These are phyloP conservation scores for Mycena alexandri DNA, from an alignment of 768 basidiomycete species.

Conservation along the genomic window DNA sequence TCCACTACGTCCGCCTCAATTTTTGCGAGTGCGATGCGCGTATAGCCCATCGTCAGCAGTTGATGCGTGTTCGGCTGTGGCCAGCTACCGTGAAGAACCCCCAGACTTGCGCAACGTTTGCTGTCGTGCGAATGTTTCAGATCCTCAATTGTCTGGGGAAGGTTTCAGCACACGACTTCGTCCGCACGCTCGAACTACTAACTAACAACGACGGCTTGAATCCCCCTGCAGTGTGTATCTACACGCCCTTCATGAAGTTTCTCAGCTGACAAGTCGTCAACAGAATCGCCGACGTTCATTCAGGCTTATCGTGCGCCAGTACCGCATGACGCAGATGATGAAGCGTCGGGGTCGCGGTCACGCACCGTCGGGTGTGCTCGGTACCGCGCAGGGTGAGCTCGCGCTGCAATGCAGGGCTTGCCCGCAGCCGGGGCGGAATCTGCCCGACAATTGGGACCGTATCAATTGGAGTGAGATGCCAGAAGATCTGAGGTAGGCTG, in stretches of 20 bases:
- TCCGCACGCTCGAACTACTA: slow-evolving; percentile 15
- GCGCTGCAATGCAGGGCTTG: background rate
- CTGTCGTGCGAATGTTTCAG: no score
- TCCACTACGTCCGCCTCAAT: background rate
- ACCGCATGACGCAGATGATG: slow-evolving; percentile 15
- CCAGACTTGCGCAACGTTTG: no score
- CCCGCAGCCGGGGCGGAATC: background rate
- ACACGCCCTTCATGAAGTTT: no score
- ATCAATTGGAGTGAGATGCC: background rate
- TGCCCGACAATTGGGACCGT: background rate
- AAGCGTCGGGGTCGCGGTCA: background rate
- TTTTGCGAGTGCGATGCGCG: slow-evolving; percentile 22
- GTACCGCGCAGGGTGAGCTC: background rate
- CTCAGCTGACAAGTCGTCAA: no score
- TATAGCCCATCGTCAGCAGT: slow-evolving; percentile 11
- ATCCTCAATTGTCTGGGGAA: no score
- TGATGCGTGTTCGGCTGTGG: slow-evolving; percentile 25
- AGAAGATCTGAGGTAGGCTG: background rate
- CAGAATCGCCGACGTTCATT: slow-evolving; percentile 19
- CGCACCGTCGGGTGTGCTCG: background rate
- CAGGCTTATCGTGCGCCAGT: slow-evolving; percentile 3
- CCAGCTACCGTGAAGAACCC: slow-evolving; percentile 18
- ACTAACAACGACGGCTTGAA: slow-evolving; percentile 12
- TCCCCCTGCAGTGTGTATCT: background rate
- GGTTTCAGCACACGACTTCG: no score